Base-by-base conservation (phyloP, 805 yeast species). In the Hanseniaspora opuntiae region DNA sequence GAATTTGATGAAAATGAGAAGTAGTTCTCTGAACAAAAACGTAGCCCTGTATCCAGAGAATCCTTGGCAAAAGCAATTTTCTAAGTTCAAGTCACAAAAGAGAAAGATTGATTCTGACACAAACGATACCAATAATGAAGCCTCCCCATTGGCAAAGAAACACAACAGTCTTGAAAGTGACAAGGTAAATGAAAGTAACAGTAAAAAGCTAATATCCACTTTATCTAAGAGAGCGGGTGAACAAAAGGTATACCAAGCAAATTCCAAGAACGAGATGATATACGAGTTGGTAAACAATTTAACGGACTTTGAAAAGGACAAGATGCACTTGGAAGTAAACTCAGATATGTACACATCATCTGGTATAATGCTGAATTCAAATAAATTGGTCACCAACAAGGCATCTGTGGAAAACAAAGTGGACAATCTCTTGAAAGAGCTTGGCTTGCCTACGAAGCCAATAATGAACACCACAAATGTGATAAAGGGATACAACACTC, bases 391-490 rank as follows among this genome's bases (percentile, higher is more conserved):
- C 0, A 78, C 85, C 0, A 79, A 82, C 62, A 88, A 88, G 60
- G 90, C 95, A 2, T 80, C 84, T 39, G 71, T 81, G 8, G 88
- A 83, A 59, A 71, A 76, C 25, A 81, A 79, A 61, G 77, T 83
- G 9, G 65, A 68, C 30, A 75, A 77, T 17, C 73, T 81, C 11
- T 67, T 90, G 56, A 84, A 82, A 54, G 98, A 93, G 62, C 67
- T 93, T 56, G 88, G 82, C 3, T 68, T 93, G 10, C 83, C 96
- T 0, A 68, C 80, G 4, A 82, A 83, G 58, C 97, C 97, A 0
- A 81, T 82, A 1, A 82, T 93, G 82, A 90, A 95, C 4, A 85
- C 97, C 0, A 78, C 82, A 36, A 79, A 74, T 51, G 87, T 89
- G 0, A 77, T 86, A 67, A 74, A 81, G 7, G 79, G 53, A 3